Evolutionary conservation across 2,329 filamentous ascomycete species (phyloP).

Genomic region (Alternaria longipes): DNA sequence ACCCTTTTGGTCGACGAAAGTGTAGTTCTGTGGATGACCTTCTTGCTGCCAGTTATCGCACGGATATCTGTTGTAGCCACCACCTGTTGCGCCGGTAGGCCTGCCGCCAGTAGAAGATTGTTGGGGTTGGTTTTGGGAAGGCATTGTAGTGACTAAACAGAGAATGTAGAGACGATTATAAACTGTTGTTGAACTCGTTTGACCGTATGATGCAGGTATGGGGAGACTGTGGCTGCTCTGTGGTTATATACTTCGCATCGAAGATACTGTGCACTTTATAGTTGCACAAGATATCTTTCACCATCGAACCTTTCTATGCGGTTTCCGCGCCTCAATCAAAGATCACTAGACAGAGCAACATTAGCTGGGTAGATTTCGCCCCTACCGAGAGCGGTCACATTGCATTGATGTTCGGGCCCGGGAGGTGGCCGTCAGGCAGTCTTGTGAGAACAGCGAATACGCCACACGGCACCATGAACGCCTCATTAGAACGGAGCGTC

Average conservation of each 20-base stretch:
- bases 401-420: slow-evolving; percentile 26
- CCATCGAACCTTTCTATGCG: slow-evolving; percentile 20
- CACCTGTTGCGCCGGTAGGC: slow-evolving; percentile 37
- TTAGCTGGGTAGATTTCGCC: slow-evolving; percentile 23
- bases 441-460: slow-evolving; percentile 26
- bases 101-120: slow-evolving; percentile 30
- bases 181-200: not conserved
- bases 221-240: slow-evolving; percentile 5
- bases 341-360: slow-evolving; percentile 21
- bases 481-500: slow-evolving; percentile 26
- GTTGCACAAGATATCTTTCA: slow-evolving; percentile 20
- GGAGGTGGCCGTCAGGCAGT: slow-evolving; percentile 29
- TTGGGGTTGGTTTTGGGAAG: slow-evolving; percentile 18
- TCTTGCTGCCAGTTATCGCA: slow-evolving; percentile 33
- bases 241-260: slow-evolving; percentile 13
- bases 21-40: slow-evolving; percentile 33
- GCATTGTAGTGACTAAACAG: slow-evolving; percentile 21
- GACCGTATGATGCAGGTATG: not conserved
- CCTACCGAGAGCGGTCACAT: slow-evolving; percentile 29
- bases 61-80: slow-evolving; percentile 30
- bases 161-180: not conserved
- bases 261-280: slow-evolving; percentile 27
- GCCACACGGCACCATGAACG: slow-evolving; percentile 33
- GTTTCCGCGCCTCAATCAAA: slow-evolving; percentile 33
- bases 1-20: slow-evolving; percentile 29